Percentiles rank a stretch among this genome's conserved stretches.
These are phyloP conservation scores for Iberis pinnata DNA, from an alignment of 345 rosid species.

Conservation along the genomic window DNA sequence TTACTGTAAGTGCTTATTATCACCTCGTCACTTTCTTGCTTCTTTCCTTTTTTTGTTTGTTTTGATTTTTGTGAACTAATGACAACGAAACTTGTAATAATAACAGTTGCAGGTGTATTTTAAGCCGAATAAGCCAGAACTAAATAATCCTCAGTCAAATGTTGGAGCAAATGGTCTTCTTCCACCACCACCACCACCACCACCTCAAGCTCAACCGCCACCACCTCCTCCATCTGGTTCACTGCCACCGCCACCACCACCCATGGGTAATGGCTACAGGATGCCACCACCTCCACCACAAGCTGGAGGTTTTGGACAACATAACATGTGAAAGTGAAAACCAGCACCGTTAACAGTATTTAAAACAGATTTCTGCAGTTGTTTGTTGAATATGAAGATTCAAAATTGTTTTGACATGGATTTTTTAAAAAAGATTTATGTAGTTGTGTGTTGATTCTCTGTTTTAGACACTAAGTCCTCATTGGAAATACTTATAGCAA, in stretches of 20 bases:
- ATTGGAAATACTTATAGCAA: no score
- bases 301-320: slow-evolving; percentile 53
- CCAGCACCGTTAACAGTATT: background rate
- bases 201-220: slow-evolving; percentile 61
- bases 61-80: no score
- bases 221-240: slow-evolving; percentile 67
- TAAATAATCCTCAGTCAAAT: slow-evolving; percentile 59
- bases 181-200: slow-evolving; percentile 64
- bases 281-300: slow-evolving; percentile 79
- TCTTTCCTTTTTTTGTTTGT: background rate
- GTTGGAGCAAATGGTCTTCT: slow-evolving; percentile 53
- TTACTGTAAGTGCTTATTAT: slow-evolving; percentile 55
- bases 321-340: slow-evolving; percentile 27
- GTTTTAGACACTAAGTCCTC: background rate
- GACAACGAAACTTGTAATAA: background rate
- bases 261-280: slow-evolving; percentile 64
- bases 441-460: background rate
- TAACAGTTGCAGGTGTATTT: slow-evolving; percentile 85
- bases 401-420: slow-evolving; percentile 19
- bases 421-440: slow-evolving; percentile 1
- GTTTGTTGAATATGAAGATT: background rate
- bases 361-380: background rate
- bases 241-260: slow-evolving; percentile 73
- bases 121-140: slow-evolving; percentile 71
- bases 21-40: no score